phyloP scores from a whole-genome alignment of 495 filamentous ascomycete species.

The Penicillium lagena region DNA sequence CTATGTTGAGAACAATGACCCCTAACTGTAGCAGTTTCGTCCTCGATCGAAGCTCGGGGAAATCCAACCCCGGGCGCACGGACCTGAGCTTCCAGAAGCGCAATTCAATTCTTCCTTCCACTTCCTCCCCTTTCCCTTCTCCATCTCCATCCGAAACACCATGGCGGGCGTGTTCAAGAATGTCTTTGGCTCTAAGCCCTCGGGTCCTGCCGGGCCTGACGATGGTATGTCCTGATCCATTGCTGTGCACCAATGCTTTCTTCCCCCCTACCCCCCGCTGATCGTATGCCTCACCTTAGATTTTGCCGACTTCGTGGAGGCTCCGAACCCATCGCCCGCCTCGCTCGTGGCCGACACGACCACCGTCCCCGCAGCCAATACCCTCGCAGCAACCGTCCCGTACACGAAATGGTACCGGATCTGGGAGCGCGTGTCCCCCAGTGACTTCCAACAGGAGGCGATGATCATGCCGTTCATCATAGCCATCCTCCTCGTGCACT shows the following conservation, averaged over 20 bases:
- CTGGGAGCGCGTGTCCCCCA: constrained; percentile 75
- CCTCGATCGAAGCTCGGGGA: too few relatives aligned
- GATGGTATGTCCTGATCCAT: constrained; percentile 47
- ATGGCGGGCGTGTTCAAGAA: constrained; percentile 68
- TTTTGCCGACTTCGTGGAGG: constrained; percentile 73
- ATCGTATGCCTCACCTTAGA: constrained; percentile 35
- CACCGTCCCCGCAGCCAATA: constrained; percentile 38
- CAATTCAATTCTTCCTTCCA: constrained; percentile 22
- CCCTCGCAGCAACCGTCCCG: constrained; percentile 41
- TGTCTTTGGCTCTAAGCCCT: constrained; percentile 56
- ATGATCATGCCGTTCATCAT: constrained; percentile 70
- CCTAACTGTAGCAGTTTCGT: too few relatives aligned
- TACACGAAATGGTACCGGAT: constrained; percentile 97
- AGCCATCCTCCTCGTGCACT: constrained; percentile 67
- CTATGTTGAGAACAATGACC: too few relatives aligned
- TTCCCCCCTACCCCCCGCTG: background rate
- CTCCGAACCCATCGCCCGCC: constrained; percentile 55
- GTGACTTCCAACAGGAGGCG: constrained; percentile 83
- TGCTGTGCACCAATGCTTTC: constrained; percentile 2
- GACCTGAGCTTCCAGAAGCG: background rate
- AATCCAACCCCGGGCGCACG: too few relatives aligned
- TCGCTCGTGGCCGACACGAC: constrained; percentile 38
- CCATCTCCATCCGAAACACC: constrained; percentile 10
- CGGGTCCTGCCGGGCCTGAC: constrained; percentile 46
- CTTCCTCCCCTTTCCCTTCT: constrained; percentile 19